Conservation (phyloP, 768 basidiomycete species). For the Suillus bovinus region DNA sequence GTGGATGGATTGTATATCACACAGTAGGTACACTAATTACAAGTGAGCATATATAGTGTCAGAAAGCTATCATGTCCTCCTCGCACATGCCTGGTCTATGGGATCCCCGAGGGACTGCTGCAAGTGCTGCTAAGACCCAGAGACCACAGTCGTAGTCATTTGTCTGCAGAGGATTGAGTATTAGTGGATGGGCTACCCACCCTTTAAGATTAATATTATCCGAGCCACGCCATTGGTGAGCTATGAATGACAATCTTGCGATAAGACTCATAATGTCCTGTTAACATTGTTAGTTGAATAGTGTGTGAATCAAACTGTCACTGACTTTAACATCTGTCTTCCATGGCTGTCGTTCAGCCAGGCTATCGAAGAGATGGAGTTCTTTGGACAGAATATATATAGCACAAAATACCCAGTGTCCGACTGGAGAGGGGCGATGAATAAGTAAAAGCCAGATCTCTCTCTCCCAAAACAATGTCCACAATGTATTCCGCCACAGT, state of each 20-base stretch:
- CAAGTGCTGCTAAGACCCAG: constrained; percentile 26
- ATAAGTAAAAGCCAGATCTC: constrained; percentile 37
- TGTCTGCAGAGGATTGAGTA: constrained; percentile 9
- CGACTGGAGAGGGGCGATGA: constrained; percentile 19
- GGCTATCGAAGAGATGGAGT: constrained; percentile 11
- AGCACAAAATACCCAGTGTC: constrained; percentile 37
- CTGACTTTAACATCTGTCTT: not conserved
- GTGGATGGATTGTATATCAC: not conserved
- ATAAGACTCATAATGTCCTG: constrained; percentile 8
- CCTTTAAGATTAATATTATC: not conserved
- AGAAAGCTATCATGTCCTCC: constrained; percentile 13
- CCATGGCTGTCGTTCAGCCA: constrained; percentile 1
- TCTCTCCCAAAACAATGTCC: constrained; percentile 29
- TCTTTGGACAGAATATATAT: constrained; percentile 1
- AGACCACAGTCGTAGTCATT: constrained; percentile 25
- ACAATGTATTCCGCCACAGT: constrained; percentile 21
- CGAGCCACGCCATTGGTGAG: not conserved
- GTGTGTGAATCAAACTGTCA: not conserved
- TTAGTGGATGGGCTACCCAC: not conserved
- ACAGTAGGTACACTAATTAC: not conserved
- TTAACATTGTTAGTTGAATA: not conserved
- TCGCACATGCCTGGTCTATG: constrained; percentile 14
- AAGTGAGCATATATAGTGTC: constrained; percentile 9
- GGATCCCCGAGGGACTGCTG: constrained; percentile 17
- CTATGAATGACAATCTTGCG: not conserved